These are phyloP conservation scores for Pseudogymnoascus sp. DNA, from an alignment of 2,329 filamentous ascomycete genomes.

Conservation along the genomic window DNA sequence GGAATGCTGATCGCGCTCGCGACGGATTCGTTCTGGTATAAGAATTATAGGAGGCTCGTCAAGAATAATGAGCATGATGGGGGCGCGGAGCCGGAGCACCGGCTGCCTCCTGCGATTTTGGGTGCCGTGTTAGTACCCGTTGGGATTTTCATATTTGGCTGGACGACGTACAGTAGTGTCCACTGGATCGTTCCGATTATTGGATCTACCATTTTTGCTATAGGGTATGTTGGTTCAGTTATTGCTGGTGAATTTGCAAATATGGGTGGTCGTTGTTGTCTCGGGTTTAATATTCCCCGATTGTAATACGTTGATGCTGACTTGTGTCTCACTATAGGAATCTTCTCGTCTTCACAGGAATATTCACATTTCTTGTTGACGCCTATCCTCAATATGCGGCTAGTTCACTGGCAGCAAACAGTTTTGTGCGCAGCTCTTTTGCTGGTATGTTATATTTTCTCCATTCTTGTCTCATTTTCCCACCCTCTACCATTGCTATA, in stretches of 20 bases:
- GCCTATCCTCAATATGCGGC: constrained; percentile 71
- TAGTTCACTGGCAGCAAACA: constrained; percentile 75
- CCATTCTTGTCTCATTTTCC: constrained; percentile 5
- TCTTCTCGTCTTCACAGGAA: constrained; percentile 71
- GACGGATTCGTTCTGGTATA: constrained; percentile 60
- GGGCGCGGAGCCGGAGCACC: constrained; percentile 76
- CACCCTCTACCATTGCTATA: background rate
- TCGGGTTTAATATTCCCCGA: constrained; percentile 6
- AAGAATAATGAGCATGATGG: constrained; percentile 39
- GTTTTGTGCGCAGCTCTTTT: constrained; percentile 70
- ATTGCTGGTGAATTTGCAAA: background rate
- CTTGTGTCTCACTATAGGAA: constrained; percentile 41
- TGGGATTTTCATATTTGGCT: constrained; percentile 83
- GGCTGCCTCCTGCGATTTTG: constrained; percentile 65
- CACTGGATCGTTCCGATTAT: constrained; percentile 74
- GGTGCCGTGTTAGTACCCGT: constrained; percentile 74
- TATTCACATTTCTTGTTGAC: constrained; percentile 78
- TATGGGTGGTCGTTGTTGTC: background rate
- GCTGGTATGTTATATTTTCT: constrained; percentile 43
- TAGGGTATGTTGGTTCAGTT: constrained; percentile 47
- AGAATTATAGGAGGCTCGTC: constrained; percentile 51
- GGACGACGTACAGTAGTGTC: constrained; percentile 68
- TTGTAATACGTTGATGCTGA: background rate
- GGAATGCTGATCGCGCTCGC: constrained; percentile 60
- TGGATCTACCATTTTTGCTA: constrained; percentile 63